Percentiles rank a stretch among this genome's conserved stretches.
Evolutionary conservation across 164 flowering plant genomes (phyloP).

Genomic region (Kingdonia uniflora): DNA sequence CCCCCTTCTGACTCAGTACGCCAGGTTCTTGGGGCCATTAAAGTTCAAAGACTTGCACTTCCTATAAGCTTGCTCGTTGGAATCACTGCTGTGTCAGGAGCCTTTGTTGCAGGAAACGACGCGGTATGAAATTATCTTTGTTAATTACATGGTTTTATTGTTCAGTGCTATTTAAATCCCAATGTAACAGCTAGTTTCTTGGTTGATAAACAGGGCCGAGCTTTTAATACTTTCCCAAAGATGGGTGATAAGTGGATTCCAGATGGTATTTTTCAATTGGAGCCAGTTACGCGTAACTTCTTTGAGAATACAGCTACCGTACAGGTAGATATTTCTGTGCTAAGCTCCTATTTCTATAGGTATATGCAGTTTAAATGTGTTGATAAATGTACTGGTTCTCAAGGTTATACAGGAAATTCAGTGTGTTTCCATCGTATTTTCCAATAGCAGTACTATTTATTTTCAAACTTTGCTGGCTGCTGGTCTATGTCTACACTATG

Average conservation of each 20-base stretch:
- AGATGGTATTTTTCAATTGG: slow-evolving; percentile 61
- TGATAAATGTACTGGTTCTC: no score
- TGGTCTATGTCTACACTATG: no score
- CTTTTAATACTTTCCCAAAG: slow-evolving; percentile 90
- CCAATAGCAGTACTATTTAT: no score
- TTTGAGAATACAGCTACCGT: slow-evolving; percentile 93
- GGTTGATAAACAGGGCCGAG: slow-evolving; percentile 54
- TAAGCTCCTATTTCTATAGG: no score
- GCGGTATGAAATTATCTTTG: slow-evolving; percentile 43
- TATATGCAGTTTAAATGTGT: no score
- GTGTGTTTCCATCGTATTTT: no score
- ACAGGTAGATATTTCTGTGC: no score
- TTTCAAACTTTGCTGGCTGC: no score
- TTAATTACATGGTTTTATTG: neutral
- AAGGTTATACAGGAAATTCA: no score
- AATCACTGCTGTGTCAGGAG: slow-evolving; percentile 84
- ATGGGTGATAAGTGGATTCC: slow-evolving; percentile 99
- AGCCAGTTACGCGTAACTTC: slow-evolving; percentile 80
- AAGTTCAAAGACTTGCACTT: slow-evolving; percentile 62
- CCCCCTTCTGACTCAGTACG: slow-evolving; percentile 76
- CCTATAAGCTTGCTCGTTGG: slow-evolving; percentile 77
- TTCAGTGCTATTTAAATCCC: no score
- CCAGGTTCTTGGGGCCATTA: slow-evolving; percentile 90
- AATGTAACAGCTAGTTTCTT: neutral
- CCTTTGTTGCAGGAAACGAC: slow-evolving; percentile 99